Evolutionary conservation across 441 rosid species (phyloP), one percentile per base, ranked within the genome.

Genomic region (Adansonia grandidieri): DNA sequence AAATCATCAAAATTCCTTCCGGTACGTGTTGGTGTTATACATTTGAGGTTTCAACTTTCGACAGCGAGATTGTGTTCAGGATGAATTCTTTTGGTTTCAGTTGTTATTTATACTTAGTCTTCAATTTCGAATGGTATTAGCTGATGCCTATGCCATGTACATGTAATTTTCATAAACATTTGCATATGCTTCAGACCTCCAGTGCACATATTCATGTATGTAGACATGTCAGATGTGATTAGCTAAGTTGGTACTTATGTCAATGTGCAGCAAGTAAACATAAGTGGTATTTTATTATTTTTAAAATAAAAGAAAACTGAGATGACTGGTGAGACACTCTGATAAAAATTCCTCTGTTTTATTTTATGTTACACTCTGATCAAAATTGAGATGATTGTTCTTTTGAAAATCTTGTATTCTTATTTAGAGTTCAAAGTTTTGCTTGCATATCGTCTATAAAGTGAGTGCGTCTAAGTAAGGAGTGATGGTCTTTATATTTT

Each of bases 1-100:
- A 91, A 89, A 81, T 91, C 96, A 67, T 90, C 93, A 71, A 92
- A 92, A 84, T 88, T 89, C 79, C 91, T 92, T 83, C 96, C 94
- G 66, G 94, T 92, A 89, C 68, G 91, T 84, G 75, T 63, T 73
- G 62, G 64, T 56, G 58, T 71, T 73, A 32, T 64, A 15, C n/a
- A 9, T 50, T 61, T 62, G 70, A 56, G 40, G 64, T 54, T 72
- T 56, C 63, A 54, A 54, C 44, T 71, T 67, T 61, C 51, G 10
- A 67, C 22, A 44, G 50, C 58, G 71, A 42, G 24, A 63, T 62
- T 67, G 32, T 13, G 2, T 64, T 66, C 62, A 10, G 32, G 65
- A 5, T 15, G 47, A 57, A 28, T 32, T 65, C 28, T 66, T 73
- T 63, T 74, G 6, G 77, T 62, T 82, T 74, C 44, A 17, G 20